A percentile compares a stretch with the other conserved stretches of the same genome.
These are phyloP conservation scores for Phlebiopsis flavidoalba DNA, from an alignment of 768 basidiomycete genomes.

Conservation along the genomic window DNA sequence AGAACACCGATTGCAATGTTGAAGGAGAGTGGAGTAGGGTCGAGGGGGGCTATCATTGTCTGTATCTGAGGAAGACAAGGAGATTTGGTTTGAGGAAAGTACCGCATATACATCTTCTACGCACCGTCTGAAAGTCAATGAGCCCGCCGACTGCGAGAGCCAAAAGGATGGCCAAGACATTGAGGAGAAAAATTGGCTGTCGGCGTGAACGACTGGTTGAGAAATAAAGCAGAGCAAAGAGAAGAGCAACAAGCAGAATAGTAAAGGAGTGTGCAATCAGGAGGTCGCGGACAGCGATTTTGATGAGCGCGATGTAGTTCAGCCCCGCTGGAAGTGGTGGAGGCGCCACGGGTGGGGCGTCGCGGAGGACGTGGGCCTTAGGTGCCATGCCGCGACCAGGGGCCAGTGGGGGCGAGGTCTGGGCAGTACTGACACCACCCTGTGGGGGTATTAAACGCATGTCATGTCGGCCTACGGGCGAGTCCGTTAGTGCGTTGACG, in stretches of 20 bases:
- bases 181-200: not conserved
- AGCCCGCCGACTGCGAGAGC: constrained; percentile 6
- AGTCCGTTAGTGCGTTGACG: not conserved
- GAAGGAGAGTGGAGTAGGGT: constrained; percentile 20
- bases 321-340: not conserved
- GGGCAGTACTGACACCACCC: not conserved
- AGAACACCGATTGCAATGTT: constrained; percentile 26
- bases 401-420: not conserved
- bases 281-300: constrained; percentile 8
- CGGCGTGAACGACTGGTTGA: not conserved
- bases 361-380: not conserved
- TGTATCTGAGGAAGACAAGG: constrained; percentile 22
- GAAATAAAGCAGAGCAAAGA: constrained; percentile 5
- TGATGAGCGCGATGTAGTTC: constrained; percentile 8
- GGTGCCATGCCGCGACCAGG: not conserved
- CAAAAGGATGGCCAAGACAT: not conserved
- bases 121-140: constrained; percentile 10
- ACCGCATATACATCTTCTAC: not conserved
- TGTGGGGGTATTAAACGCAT: not conserved
- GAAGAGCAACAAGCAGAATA: constrained; percentile 4
- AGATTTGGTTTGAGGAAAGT: not conserved
- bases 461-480: not conserved
- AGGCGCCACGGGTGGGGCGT: not conserved
- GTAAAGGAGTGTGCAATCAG: constrained; percentile 8
- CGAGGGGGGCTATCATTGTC: constrained; percentile 19